These are phyloP conservation scores for Saururus chinensis DNA, from an alignment of 164 flowering plant species.

Conservation along the genomic window DNA sequence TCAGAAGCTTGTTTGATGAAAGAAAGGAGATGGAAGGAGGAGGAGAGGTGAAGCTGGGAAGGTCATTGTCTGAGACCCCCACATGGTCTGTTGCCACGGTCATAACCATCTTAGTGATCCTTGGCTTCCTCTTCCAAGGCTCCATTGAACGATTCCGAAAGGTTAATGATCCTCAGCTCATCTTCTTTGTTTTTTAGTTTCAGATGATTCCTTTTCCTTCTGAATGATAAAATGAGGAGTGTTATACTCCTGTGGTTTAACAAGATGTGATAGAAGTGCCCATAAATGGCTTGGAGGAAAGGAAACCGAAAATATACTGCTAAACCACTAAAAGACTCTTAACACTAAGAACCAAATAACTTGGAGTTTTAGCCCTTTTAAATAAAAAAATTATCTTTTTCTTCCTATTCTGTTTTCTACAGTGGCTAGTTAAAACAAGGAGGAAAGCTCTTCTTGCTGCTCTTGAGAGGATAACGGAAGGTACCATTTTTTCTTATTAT, in stretches of 20 bases:
- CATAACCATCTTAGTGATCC: slow-evolving; percentile 40
- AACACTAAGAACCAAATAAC: too few relatives aligned
- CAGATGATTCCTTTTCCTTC: neutral
- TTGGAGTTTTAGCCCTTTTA: too few relatives aligned
- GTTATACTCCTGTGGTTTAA: too few relatives aligned
- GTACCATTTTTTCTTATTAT: slow-evolving; percentile 17
- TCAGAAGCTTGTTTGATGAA: neutral
- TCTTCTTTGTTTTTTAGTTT: neutral
- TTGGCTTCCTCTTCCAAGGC: slow-evolving; percentile 44
- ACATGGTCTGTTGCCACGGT: slow-evolving; percentile 88
- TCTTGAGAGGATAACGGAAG: slow-evolving; percentile 74
- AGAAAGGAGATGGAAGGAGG: neutral
- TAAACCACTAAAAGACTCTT: too few relatives aligned
- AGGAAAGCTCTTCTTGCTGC: slow-evolving; percentile 73
- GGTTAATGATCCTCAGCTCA: slow-evolving; percentile 19
- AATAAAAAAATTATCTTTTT: too few relatives aligned
- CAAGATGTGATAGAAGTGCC: too few relatives aligned
- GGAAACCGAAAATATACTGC: too few relatives aligned
- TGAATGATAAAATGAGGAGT: too few relatives aligned
- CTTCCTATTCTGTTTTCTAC: neutral
- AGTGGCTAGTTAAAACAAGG: slow-evolving; percentile 77
- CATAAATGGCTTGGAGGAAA: too few relatives aligned
- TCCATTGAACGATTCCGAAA: slow-evolving; percentile 35
- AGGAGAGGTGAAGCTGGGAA: slow-evolving; percentile 17
- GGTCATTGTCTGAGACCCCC: slow-evolving; percentile 60